phyloP scores from a whole-genome alignment of 495 filamentous ascomycete genomes.

The Penicillium odoratum region DNA sequence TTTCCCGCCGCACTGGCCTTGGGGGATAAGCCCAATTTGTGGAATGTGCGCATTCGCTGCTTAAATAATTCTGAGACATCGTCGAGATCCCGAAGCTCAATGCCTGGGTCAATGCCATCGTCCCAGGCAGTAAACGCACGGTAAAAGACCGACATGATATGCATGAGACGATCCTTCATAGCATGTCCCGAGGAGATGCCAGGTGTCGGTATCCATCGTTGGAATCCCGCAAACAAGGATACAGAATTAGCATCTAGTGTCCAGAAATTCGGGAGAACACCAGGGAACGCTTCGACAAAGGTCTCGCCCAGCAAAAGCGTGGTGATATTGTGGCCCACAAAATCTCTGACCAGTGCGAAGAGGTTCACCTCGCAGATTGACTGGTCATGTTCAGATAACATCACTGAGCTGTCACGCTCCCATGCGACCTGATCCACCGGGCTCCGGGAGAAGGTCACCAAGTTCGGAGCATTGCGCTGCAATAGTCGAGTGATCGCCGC shows the following conservation, averaged over 20 bases:
- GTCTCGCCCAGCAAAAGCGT: constrained; percentile 54
- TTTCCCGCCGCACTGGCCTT: constrained; percentile 35
- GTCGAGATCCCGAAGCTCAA: constrained; percentile 54
- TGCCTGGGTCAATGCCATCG: constrained; percentile 44
- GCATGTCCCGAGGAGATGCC: constrained; percentile 50
- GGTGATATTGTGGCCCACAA: constrained; percentile 52
- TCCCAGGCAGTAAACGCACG: constrained; percentile 48
- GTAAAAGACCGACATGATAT: constrained; percentile 48
- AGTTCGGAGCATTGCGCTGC: constrained; percentile 42
- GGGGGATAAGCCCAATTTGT: constrained; percentile 32
- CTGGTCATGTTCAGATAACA: constrained; percentile 32
- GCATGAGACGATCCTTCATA: constrained; percentile 52
- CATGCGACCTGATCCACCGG: constrained; percentile 60
- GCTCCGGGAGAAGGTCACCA: constrained; percentile 60
- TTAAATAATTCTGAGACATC: constrained; percentile 53
- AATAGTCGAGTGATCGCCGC: constrained; percentile 34
- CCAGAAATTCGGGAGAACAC: constrained; percentile 53
- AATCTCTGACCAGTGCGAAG: constrained; percentile 54
- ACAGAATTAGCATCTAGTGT: constrained; percentile 55
- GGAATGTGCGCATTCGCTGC: constrained; percentile 41
- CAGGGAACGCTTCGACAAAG: constrained; percentile 56
- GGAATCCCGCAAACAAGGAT: constrained; percentile 50
- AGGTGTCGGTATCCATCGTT: constrained; percentile 53
- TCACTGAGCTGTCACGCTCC: constrained; percentile 53
- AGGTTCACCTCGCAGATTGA: constrained; percentile 50